Base-by-base conservation (phyloP, 768 basidiomycete genomes). In the Atractiella rhizophila region DNA sequence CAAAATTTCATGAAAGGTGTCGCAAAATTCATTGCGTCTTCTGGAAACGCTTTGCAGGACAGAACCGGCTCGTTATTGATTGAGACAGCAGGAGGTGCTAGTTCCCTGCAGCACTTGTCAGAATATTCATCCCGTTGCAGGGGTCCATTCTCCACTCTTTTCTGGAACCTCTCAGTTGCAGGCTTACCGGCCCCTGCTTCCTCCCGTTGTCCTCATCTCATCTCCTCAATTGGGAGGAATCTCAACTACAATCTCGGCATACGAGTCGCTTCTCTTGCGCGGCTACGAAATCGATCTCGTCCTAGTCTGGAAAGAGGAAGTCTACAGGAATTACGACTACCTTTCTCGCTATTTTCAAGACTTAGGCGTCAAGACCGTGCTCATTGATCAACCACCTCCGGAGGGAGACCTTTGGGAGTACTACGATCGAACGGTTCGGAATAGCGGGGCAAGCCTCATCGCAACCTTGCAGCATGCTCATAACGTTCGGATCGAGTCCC, bases 181-280 rank as follows among this genome's bases (percentile, higher is more conserved):
- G 37, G 68, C 68, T 24, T 88, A 85, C 54, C 69, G 88, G 5
- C 74, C 82, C 0, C 66, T 96, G 16, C 76, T 77, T 46, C 68
- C 91, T 4, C 88, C 88, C 1, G 77, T 76, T 0, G 60, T 96
- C 44, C 68, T 98, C 5, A 63, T 96, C 28, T 86, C 79, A 1
- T 81, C 91, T 46, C 70, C 79, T 0, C 73, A 71, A 34, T 74
- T 98, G 4, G 88, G 88, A 19, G 88, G 88, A 1, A 96, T 96
- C 36, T 86, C 82, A 5, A 71, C 73, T 0, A 94, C 88, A 1
- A 75, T 96, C 44, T 72, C 86, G 1, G 70, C 88, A 0, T 94
- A 82, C 59, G 88, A 96, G 57, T 78, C 86, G 15, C 70, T 94
- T 24, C 54, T 74, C 5, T 63, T 88, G n/a, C 71, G 88, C 4